phyloP scores from a whole-genome alignment of 2,329 filamentous ascomycete species.

The Graphiopsis chlorocephala region DNA sequence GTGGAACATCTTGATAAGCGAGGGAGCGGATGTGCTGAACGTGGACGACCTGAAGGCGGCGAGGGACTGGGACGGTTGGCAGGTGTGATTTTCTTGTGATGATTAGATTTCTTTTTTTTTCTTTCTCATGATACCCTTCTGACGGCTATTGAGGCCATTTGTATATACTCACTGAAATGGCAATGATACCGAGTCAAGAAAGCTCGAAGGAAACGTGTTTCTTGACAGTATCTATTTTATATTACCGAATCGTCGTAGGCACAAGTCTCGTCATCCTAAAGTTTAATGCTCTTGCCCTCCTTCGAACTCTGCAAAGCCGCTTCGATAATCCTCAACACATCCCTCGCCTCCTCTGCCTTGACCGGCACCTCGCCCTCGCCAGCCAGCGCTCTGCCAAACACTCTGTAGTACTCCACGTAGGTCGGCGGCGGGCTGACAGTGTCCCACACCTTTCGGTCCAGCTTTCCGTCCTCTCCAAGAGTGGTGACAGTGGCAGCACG shows the following conservation, averaged over 20 bases:
- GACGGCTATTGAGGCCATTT: background rate
- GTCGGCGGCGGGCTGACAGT: constrained; percentile 65
- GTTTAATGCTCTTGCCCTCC: constrained; percentile 44
- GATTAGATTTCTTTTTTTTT: background rate
- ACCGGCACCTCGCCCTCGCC: constrained; percentile 55
- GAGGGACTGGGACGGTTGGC: constrained; percentile 57
- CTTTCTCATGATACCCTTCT: background rate
- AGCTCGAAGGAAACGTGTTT: background rate
- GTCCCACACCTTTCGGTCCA: constrained; percentile 51
- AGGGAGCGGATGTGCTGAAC: constrained; percentile 57
- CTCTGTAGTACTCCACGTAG: constrained; percentile 65
- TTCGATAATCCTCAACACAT: constrained; percentile 58
- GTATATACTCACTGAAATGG: background rate
- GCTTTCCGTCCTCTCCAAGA: constrained; percentile 40
- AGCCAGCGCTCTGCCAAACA: constrained; percentile 51
- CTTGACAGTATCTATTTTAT: background rate
- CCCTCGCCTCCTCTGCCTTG: constrained; percentile 51
- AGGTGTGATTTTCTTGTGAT: background rate
- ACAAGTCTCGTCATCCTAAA: background rate
- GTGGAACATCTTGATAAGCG: constrained; percentile 53
- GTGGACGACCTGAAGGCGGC: constrained; percentile 56
- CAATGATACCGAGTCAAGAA: background rate
- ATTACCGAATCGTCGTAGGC: background rate
- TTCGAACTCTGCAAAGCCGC: constrained; percentile 53
- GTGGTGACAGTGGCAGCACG: constrained; percentile 60